A percentile compares a stretch with the other conserved stretches of the same genome.
These are phyloP conservation scores for Noccaea caerulescens DNA, from an alignment of 345 rosid species.

Conservation along the genomic window DNA sequence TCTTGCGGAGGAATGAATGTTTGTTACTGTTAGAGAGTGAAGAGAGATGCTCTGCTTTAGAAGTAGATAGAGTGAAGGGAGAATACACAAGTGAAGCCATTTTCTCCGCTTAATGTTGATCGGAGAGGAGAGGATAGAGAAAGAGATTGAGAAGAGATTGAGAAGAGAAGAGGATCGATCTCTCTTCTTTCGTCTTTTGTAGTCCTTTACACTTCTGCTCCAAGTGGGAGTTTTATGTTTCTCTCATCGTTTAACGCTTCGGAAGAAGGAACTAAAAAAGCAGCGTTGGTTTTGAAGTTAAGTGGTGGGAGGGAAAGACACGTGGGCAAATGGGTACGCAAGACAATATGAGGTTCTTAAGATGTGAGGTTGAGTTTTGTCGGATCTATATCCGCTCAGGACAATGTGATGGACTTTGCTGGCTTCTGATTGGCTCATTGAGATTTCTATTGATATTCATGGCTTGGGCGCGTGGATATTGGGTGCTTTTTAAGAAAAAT, in stretches of 20 bases:
- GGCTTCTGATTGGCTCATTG: constrained; percentile 41
- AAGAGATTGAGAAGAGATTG: not conserved
- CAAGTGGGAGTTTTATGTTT: constrained; percentile 35
- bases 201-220: constrained; percentile 14
- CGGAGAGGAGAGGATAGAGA: constrained; percentile 20
- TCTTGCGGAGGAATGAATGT: constrained; percentile 70
- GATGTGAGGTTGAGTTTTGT: constrained; percentile 63
- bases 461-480: constrained; percentile 33
- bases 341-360: constrained; percentile 14
- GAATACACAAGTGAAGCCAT: constrained; percentile 85
- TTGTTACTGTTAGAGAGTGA: constrained; percentile 74
- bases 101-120: constrained; percentile 18
- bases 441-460: constrained; percentile 41
- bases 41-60: constrained; percentile 72
- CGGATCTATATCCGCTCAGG: constrained; percentile 33
- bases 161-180: not conserved
- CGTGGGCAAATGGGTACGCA: constrained; percentile 64
- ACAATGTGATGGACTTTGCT: constrained; percentile 42
- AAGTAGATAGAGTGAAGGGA: constrained; percentile 63
- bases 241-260: constrained; percentile 17
- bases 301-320: constrained; percentile 66
- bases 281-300: constrained; percentile 50
- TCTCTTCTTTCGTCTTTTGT: constrained; percentile 15
- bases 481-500: not conserved
- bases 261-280: constrained; percentile 32